A percentile compares a stretch with the other conserved stretches of the same genome.
phyloP scores from a whole-genome alignment of 2,329 filamentous ascomycete genomes.

The Aspergillus oerlinghausenensis region DNA sequence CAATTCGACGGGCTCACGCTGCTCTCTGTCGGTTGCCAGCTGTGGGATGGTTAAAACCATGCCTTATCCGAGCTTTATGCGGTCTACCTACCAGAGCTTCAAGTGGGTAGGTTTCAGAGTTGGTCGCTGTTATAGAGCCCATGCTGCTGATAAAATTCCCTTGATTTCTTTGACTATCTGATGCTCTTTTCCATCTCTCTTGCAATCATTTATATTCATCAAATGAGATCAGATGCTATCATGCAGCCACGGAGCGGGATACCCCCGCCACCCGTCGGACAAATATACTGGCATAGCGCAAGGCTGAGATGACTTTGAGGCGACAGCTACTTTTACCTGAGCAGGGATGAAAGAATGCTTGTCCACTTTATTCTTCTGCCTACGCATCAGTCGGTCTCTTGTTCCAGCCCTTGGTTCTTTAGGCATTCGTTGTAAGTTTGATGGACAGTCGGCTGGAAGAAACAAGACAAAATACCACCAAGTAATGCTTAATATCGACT shows the following conservation, averaged over 20 bases:
- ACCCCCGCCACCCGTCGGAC: not conserved
- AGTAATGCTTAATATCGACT: too few species aligned
- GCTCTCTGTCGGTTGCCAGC: slow-evolving; percentile 37
- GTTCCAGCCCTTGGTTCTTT: too few species aligned
- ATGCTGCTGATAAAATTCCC: not conserved
- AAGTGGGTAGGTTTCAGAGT: not conserved
- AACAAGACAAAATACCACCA: too few species aligned
- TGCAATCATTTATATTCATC: not conserved
- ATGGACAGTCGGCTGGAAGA: too few species aligned
- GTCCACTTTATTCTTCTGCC: too few species aligned
- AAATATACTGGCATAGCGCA: not conserved
- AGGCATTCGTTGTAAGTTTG: too few species aligned
- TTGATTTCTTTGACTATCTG: not conserved
- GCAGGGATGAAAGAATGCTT: too few species aligned
- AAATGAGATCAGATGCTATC: not conserved
- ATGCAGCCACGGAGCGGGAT: not conserved
- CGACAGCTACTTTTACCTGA: too few species aligned
- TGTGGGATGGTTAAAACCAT: not conserved
- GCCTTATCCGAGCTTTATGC: not conserved
- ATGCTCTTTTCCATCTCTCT: not conserved
- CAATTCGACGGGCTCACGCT: slow-evolving; percentile 59
- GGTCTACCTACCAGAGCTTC: not conserved
- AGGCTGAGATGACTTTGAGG: not conserved
- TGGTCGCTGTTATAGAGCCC: not conserved
- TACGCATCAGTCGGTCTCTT: too few species aligned